phyloP scores from a whole-genome alignment of 1,139 yeast genomes.

The Taphrina flavorubra region DNA sequence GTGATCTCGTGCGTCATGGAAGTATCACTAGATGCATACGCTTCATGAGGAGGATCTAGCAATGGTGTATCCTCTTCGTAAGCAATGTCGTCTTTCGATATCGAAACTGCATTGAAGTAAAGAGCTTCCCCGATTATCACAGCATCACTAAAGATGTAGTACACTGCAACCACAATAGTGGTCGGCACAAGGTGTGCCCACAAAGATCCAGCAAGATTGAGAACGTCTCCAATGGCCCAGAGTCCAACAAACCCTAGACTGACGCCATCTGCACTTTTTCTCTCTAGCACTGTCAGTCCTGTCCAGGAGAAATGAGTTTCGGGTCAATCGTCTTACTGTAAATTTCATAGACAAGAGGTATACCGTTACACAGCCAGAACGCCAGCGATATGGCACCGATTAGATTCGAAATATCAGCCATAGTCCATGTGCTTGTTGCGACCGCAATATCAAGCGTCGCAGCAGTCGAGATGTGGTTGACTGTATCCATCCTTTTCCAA shows the following conservation, averaged over 20 bases:
- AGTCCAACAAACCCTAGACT: slow-evolving; percentile 70
- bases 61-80: slow-evolving; percentile 11
- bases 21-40: background rate
- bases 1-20: slow-evolving; percentile 7
- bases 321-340: slow-evolving; percentile 11
- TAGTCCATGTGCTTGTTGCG: slow-evolving; percentile 2
- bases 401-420: slow-evolving; percentile 28
- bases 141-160: slow-evolving; percentile 86
- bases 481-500: too few relatives aligned
- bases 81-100: slow-evolving; percentile 3
- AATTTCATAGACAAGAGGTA: slow-evolving; percentile 37
- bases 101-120: slow-evolving; percentile 53
- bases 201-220: slow-evolving; percentile 69
- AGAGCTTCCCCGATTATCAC: slow-evolving; percentile 66
- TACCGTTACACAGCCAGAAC: slow-evolving; percentile 40
- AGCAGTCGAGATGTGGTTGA: background rate
- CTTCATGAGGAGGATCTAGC: slow-evolving; percentile 11
- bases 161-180: slow-evolving; percentile 76
- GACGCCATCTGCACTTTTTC: slow-evolving; percentile 68
- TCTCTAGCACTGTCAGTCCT: slow-evolving; percentile 1
- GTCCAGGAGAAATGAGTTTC: background rate
- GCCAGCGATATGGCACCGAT: slow-evolving; percentile 39
- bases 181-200: slow-evolving; percentile 77
- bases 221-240: slow-evolving; percentile 77
- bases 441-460: background rate